Evolutionary conservation across 2,329 filamentous ascomycete genomes (phyloP).

Genomic region (Aspergillus sp.): DNA sequence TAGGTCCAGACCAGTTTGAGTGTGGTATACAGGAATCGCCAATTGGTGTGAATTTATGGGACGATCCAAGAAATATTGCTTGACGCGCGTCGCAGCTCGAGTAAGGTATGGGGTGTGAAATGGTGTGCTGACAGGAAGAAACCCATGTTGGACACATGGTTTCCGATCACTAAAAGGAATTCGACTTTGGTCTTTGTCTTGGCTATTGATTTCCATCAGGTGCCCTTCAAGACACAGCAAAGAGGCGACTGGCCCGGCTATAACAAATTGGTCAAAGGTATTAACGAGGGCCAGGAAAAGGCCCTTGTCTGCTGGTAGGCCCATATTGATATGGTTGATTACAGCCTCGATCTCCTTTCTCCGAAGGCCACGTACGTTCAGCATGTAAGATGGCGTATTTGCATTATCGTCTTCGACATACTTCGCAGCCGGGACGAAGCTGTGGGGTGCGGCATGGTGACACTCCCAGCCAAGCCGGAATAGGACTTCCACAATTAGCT

Average conservation of each 20-base stretch:
- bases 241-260: constrained; percentile 17
- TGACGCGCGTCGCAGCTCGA: constrained; percentile 21
- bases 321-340: constrained; percentile 8
- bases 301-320: not conserved
- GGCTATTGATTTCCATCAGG: not conserved
- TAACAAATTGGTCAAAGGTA: constrained; percentile 17
- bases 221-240: constrained; percentile 13
- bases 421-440: not conserved
- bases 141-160: constrained; percentile 25
- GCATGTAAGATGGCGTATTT: constrained; percentile 15
- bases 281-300: constrained; percentile 15
- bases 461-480: constrained; percentile 20
- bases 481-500: constrained; percentile 29
- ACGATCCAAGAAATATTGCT: constrained; percentile 14
- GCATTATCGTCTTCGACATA: not conserved
- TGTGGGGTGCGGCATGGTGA: constrained; percentile 14
- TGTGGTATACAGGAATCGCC: constrained; percentile 34
- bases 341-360: not conserved
- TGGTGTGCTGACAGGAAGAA: constrained; percentile 43
- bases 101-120: constrained; percentile 42
- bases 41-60: constrained; percentile 14
- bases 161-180: constrained; percentile 34
- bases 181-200: constrained; percentile 16
- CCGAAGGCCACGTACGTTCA: constrained; percentile 15
- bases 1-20: constrained; percentile 29